These are phyloP conservation scores for Pseudofabraea citricarpa DNA, from an alignment of 2,329 filamentous ascomycete species.

Conservation along the genomic window DNA sequence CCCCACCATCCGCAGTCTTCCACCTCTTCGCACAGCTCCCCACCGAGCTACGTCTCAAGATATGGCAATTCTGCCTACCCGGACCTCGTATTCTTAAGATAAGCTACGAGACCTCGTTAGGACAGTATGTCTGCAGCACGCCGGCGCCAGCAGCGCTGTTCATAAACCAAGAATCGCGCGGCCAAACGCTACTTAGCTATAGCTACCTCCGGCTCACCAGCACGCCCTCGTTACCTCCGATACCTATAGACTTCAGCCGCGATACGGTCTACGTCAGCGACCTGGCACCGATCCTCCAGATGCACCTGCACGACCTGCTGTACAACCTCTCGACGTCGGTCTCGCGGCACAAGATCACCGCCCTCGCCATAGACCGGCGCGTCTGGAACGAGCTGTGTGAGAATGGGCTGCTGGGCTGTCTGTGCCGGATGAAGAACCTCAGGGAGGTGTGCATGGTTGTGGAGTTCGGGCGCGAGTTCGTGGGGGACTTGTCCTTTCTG, in stretches of 20 bases:
- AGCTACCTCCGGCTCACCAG: background rate
- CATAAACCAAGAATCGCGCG: slow-evolving; percentile 15
- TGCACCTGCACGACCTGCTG: slow-evolving; percentile 14
- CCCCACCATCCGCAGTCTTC: slow-evolving; percentile 7
- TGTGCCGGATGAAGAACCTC: slow-evolving; percentile 16
- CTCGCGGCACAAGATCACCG: slow-evolving; percentile 13
- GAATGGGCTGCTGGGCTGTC: slow-evolving; percentile 15
- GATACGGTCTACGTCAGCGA: slow-evolving; percentile 18
- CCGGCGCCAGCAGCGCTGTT: slow-evolving; percentile 16
- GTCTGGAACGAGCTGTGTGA: slow-evolving; percentile 19
- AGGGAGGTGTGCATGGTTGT: slow-evolving; percentile 18
- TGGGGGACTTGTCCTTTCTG: slow-evolving; percentile 14
- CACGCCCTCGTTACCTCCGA: slow-evolving; percentile 2
- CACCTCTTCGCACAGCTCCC: slow-evolving; percentile 19
- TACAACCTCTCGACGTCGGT: slow-evolving; percentile 18
- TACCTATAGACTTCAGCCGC: slow-evolving; percentile 12
- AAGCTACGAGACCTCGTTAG: slow-evolving; percentile 11
- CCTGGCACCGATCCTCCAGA: slow-evolving; percentile 13
- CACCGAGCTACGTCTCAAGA: slow-evolving; percentile 20
- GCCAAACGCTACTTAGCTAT: slow-evolving; percentile 5
- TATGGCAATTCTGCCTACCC: slow-evolving; percentile 13
- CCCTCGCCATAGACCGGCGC: slow-evolving; percentile 17
- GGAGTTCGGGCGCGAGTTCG: slow-evolving; percentile 20
- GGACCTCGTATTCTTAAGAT: slow-evolving; percentile 19
- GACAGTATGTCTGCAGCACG: slow-evolving; percentile 15